Base-by-base conservation (phyloP, 768 basidiomycete genomes). In the Tricholoma terreum region DNA sequence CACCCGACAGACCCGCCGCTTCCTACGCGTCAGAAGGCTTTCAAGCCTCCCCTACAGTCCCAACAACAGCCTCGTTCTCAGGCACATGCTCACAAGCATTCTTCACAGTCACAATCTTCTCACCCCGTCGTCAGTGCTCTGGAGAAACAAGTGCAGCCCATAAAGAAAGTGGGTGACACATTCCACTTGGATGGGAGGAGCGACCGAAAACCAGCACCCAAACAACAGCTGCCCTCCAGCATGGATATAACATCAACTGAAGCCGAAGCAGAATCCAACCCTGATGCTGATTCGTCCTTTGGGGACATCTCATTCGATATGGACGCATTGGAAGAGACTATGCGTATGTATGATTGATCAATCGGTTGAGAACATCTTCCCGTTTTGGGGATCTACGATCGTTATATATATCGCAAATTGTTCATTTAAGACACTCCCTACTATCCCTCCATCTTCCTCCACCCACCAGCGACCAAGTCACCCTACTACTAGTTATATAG, bases 21-120 rank as follows among this genome's bases (percentile, higher is more conserved):
- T 14, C 71, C 73, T 1, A 67, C 61, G 10, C 68, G 63, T 54
- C 74, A 69, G 52, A 75, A 72, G 54, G 64, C 61, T 6, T 77
- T 78, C 67, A 75, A 69, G 45, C 71, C 75, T 6, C 76, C 76
- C 3, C 63, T 77, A 24, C 61, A 70, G 11, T 58, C 65, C 19
- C 60, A 61, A 4, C 61, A 65, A 17, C 65, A 67, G 54, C 59
- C 69, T 2, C 52, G 54, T 24, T 27, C 63, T 48, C 53, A 50
- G 22, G 21, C 40, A 21, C 40, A 19, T 5, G 11, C 12, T 21
- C 43, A 24, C 11, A 9, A 10, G 10, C 46, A 27, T n/a, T n/a
- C 46, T n/a, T 27, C 45, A 46, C 45, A 27, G 14, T 53, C 35
- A 8, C 34, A 38, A 27, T 2, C 52, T 24, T 24, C 27, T 10